Percentiles rank a stretch among this genome's conserved stretches.
These are phyloP conservation scores for Allium fistulosum DNA, from an alignment of 106 monocot species.

Conservation along the genomic window DNA sequence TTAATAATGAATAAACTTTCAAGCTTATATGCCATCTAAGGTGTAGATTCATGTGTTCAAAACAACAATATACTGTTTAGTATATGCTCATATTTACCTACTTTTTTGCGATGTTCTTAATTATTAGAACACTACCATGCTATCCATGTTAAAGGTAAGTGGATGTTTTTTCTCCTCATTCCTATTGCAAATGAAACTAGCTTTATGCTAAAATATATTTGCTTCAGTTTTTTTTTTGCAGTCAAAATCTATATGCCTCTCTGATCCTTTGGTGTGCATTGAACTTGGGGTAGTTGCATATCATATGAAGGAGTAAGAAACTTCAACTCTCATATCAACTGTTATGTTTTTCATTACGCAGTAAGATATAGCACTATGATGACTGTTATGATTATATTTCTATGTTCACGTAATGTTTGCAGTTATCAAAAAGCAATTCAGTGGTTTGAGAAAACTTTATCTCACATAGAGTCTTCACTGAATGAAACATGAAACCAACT, in stretches of 20 bases:
- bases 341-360: neutral
- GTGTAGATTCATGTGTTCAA: too few relatives aligned
- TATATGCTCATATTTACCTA: too few relatives aligned
- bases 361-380: neutral
- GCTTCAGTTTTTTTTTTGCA: constrained; percentile 74
- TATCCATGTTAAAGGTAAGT: neutral
- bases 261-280: constrained; percentile 91
- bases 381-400: neutral
- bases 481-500: constrained; percentile 92
- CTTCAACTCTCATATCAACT: neutral
- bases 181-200: constrained; percentile 1
- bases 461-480: constrained; percentile 48
- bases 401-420: neutral
- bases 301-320: constrained; percentile 90
- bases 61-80: too few relatives aligned
- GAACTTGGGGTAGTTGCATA: constrained; percentile 99
- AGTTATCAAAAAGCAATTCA: constrained; percentile 82
- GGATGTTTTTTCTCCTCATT: neutral
- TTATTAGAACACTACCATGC: neutral
- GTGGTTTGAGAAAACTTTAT: constrained; percentile 81
- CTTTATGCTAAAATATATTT: constrained; percentile 1
- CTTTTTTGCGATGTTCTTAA: too few relatives aligned
- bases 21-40: too few relatives aligned
- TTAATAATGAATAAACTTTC: too few relatives aligned
- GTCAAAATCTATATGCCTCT: constrained; percentile 78